phyloP scores from a whole-genome alignment of 1,284 basidiomycete species.

The Boletus albobrunnescens region DNA sequence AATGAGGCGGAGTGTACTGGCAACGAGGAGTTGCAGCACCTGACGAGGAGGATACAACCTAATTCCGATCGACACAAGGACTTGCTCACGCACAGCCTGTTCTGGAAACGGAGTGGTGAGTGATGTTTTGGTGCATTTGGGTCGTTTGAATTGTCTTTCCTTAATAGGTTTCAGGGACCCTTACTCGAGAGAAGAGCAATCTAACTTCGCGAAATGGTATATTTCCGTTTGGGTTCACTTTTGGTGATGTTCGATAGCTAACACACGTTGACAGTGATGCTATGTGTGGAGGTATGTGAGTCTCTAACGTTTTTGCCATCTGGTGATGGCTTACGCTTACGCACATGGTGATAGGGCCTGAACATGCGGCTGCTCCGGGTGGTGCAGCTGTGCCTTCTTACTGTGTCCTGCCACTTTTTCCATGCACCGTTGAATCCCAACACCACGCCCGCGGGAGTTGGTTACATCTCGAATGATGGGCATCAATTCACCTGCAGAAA shows the following conservation, averaged over 20 bases:
- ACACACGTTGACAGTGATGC: conserved; percentile 40
- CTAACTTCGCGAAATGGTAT: conserved; percentile 53
- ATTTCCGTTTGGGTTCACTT: not conserved
- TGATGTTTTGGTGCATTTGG: too few species aligned
- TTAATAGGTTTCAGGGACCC: conserved; percentile 43
- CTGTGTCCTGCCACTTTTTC: conserved; percentile 51
- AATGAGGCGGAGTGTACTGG: conserved; percentile 38
- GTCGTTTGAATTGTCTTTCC: not conserved
- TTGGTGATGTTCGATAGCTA: not conserved
- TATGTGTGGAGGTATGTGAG: conserved; percentile 39
- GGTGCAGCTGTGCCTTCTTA: conserved; percentile 48
- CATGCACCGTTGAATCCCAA: conserved; percentile 40
- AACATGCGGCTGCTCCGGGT: conserved; percentile 43
- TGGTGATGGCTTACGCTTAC: not conserved
- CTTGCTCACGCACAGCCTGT: conserved; percentile 50
- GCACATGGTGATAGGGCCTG: conserved; percentile 33
- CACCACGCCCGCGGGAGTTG: conserved; percentile 31
- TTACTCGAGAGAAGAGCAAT: conserved; percentile 52
- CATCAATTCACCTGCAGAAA: conserved; percentile 50
- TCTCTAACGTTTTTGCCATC: not conserved
- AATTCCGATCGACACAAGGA: conserved; percentile 48
- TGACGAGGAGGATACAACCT: conserved; percentile 41
- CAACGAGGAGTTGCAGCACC: conserved; percentile 45
- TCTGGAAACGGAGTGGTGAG: conserved; percentile 54
- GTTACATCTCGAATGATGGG: conserved; percentile 52